Conservation (phyloP, 2,329 filamentous ascomycete species). For the Colletotrichum kahawae region DNA sequence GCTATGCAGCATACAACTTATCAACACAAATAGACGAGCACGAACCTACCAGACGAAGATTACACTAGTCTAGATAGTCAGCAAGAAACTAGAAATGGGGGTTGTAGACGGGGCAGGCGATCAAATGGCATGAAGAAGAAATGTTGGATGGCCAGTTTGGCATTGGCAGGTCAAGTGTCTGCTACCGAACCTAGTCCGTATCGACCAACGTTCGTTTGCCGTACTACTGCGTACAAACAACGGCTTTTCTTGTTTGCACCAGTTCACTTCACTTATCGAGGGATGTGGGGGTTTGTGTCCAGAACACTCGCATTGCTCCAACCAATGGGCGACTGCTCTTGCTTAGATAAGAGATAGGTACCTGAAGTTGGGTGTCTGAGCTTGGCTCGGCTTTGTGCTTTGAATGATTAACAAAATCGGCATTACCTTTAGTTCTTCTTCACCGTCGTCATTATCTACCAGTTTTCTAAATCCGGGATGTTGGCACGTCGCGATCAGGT, state of each 20-base stretch:
- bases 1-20: not conserved
- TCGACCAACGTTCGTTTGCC: not conserved
- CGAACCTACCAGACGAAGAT: not conserved
- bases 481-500: not conserved
- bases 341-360: not conserved
- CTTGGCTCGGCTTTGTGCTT: not conserved
- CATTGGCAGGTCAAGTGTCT: not conserved
- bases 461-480: not conserved
- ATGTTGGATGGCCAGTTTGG: not conserved
- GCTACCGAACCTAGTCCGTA: not conserved
- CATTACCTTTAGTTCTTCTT: not conserved
- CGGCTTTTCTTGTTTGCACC: not conserved
- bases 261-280: not conserved
- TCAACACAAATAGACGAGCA: not conserved
- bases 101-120: not conserved
- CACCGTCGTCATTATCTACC: not conserved
- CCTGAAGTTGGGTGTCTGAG: not conserved
- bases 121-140: not conserved
- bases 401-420: not conserved
- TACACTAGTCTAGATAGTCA: not conserved
- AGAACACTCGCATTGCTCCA: not conserved
- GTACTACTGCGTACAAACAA: not conserved
- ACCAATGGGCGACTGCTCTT: not conserved
- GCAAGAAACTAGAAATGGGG: not conserved
- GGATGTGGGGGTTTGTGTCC: not conserved